phyloP scores from a whole-genome alignment of 2,329 filamentous ascomycete species.

The Coniochaeta sp. region DNA sequence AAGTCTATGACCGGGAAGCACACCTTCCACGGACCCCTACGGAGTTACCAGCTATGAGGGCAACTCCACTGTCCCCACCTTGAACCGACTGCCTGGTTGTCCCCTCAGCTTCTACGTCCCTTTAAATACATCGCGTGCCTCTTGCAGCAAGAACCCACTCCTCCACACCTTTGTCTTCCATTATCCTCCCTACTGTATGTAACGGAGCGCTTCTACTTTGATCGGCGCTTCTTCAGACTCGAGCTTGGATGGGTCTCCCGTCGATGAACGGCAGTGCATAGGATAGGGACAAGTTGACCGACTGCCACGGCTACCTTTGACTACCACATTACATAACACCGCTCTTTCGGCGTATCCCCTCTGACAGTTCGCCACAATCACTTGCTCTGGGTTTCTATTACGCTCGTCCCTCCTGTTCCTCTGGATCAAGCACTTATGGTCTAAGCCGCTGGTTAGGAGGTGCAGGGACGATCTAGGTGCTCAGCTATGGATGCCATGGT shows the following conservation, averaged over 20 bases:
- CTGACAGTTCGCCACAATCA: too few relatives aligned
- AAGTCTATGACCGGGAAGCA: background rate
- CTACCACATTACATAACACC: too few relatives aligned
- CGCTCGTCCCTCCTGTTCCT: background rate
- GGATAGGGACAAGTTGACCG: background rate
- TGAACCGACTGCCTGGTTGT: slow-evolving; percentile 1
- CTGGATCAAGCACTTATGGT: background rate
- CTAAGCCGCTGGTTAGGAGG: background rate
- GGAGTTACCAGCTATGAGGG: background rate
- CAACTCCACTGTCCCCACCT: background rate
- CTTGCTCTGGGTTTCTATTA: background rate
- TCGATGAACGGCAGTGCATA: background rate
- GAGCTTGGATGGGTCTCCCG: background rate
- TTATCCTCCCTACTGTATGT: background rate
- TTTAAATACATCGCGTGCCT: slow-evolving; percentile 1
- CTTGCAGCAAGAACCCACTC: background rate
- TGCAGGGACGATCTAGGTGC: background rate
- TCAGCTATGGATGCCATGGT: slow-evolving; percentile 14
- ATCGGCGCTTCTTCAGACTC: background rate
- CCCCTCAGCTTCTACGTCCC: background rate
- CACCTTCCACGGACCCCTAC: background rate
- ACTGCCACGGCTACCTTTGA: background rate
- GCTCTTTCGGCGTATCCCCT: too few relatives aligned
- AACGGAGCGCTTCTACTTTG: background rate
- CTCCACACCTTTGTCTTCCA: background rate